phyloP scores from a whole-genome alignment of 352 stramenopile genomes.

The Plasmopara muralis region DNA sequence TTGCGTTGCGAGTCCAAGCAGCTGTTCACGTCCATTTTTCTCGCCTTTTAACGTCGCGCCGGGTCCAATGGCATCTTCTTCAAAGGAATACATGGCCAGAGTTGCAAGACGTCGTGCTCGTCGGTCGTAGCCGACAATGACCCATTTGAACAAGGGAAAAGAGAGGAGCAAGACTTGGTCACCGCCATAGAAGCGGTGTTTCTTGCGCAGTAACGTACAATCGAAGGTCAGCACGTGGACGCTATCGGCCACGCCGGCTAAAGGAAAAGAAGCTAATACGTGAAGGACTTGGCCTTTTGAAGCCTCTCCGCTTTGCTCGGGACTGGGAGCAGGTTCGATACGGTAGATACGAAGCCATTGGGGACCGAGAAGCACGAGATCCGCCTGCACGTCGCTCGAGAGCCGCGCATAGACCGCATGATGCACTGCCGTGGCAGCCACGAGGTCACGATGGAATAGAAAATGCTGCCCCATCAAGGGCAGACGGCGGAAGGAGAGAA shows the following conservation, averaged over 20 bases:
- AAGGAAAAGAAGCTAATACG: constrained; percentile 57
- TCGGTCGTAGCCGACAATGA: constrained; percentile 71
- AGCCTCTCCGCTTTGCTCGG: constrained; percentile 1
- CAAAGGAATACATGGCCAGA: constrained; percentile 76
- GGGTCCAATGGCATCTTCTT: constrained; percentile 71
- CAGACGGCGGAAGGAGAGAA: not conserved
- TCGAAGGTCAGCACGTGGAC: constrained; percentile 70
- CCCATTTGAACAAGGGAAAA: constrained; percentile 72
- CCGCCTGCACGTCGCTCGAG: constrained; percentile 54
- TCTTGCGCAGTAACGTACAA: constrained; percentile 53
- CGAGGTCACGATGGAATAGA: constrained; percentile 73
- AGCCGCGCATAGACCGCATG: constrained; percentile 61
- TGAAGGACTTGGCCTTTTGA: constrained; percentile 67
- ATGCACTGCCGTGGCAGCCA: constrained; percentile 72
- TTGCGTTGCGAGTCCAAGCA: constrained; percentile 57
- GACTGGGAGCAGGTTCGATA: constrained; percentile 48
- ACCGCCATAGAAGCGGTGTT: constrained; percentile 61
- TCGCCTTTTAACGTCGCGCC: constrained; percentile 78
- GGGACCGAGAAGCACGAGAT: constrained; percentile 68
- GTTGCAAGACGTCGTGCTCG: constrained; percentile 42
- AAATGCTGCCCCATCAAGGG: constrained; percentile 75
- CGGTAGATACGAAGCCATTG: constrained; percentile 77
- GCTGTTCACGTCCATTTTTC: constrained; percentile 62
- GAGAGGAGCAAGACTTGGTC: constrained; percentile 72
- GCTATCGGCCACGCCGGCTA: constrained; percentile 65